These are phyloP conservation scores for Paraleonurus japonicus DNA, from an alignment of 257 asterid species.

Conservation along the genomic window DNA sequence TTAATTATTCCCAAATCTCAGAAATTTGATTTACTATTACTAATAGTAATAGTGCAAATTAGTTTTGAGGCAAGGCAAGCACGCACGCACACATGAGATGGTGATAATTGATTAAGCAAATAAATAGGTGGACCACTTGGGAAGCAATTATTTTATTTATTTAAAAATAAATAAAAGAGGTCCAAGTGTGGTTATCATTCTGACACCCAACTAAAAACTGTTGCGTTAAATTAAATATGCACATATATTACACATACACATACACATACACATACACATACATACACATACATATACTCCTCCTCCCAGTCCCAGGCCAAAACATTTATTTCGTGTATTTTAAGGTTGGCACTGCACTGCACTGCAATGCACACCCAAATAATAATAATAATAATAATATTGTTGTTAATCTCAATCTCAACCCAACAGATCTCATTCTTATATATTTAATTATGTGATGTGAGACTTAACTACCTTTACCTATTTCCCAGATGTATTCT, in stretches of 20 bases:
- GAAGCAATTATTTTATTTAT: neutral
- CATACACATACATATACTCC: no score
- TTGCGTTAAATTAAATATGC: no score
- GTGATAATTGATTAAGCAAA: neutral
- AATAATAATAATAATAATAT: no score
- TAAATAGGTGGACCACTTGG: constrained; percentile 25
- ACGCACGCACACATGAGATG: neutral
- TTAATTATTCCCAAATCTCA: neutral
- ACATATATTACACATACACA: no score
- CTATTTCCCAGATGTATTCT: neutral
- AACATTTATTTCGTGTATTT: constrained; percentile 21
- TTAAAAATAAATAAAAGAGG: neutral
- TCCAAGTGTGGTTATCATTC: constrained; percentile 4
- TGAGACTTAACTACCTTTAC: neutral
- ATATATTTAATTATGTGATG: constrained; percentile 19
- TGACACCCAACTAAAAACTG: constrained; percentile 23
- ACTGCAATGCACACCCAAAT: constrained; percentile 1
- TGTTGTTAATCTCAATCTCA: constrained; percentile 8
- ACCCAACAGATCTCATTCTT: constrained; percentile 25
- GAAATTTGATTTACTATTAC: no score
- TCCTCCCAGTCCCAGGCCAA: no score
- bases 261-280: no score
- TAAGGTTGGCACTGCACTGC: constrained; percentile 35
- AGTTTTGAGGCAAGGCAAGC: no score
- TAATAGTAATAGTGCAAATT: no score